Conservation (phyloP, 83 land plant genomes). For the Thuja plicata region DNA sequence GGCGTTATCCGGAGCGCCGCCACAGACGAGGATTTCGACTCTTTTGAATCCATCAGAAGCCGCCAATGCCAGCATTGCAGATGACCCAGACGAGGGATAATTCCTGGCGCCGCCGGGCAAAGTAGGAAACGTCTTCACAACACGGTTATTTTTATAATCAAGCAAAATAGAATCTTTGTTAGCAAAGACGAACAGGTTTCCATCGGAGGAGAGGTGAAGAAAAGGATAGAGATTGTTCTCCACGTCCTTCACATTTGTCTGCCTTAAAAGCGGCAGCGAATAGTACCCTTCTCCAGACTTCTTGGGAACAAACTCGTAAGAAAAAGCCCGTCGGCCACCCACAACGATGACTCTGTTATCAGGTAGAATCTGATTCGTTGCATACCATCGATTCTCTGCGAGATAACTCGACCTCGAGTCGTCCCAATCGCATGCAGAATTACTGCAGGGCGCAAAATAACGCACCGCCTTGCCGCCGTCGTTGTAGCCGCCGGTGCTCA, state of each 20-base stretch:
- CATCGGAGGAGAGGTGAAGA: slow-evolving; percentile 50
- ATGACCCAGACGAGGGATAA: slow-evolving; percentile 19
- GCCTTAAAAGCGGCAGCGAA: slow-evolving; percentile 22
- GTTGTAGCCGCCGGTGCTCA: slow-evolving; percentile 43
- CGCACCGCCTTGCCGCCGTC: slow-evolving; percentile 22
- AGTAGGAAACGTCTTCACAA: neutral
- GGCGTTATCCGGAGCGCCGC: slow-evolving; percentile 32
- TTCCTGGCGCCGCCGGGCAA: slow-evolving; percentile 10
- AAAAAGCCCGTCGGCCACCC: slow-evolving; percentile 36
- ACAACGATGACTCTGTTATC: slow-evolving; percentile 28
- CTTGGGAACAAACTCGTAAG: slow-evolving; percentile 40
- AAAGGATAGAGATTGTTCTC: slow-evolving; percentile 33
- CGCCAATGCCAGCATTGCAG: slow-evolving; percentile 22
- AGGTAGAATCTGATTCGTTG: slow-evolving; percentile 36
- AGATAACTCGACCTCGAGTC: slow-evolving; percentile 13
- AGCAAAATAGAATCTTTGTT: neutral
- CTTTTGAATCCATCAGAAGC: neutral
- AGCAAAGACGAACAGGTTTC: too few species aligned
- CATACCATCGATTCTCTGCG: slow-evolving; percentile 42
- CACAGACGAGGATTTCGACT: slow-evolving; percentile 49
- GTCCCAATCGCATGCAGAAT: slow-evolving; percentile 29
- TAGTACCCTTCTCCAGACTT: neutral
- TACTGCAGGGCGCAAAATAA: slow-evolving; percentile 7
- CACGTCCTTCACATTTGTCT: slow-evolving; percentile 15
- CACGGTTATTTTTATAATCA: neutral